Conservation (phyloP, 2,329 filamentous ascomycete species). For the Neodidymelliopsis sp. region DNA sequence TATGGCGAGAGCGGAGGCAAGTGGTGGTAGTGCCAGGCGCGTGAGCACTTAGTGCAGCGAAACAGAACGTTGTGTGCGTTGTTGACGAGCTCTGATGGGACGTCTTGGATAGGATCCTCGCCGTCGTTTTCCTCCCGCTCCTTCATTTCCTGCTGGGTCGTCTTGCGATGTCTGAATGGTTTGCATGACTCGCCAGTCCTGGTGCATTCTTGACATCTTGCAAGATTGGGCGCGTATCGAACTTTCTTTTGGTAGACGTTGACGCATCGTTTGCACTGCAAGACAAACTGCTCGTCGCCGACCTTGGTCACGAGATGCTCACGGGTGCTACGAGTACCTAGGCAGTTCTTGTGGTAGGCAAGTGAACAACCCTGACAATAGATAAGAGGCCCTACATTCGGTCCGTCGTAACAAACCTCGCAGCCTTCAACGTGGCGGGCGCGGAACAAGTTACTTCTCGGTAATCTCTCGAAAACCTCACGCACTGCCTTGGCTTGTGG, state of each 20-base stretch:
- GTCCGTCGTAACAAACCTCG: constrained; percentile 71
- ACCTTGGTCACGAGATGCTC: constrained; percentile 94
- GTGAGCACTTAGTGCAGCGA: constrained; percentile 77
- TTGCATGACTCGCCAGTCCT: constrained; percentile 71
- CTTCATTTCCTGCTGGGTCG: constrained; percentile 82
- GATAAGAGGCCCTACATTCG: constrained; percentile 73
- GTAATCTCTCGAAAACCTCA: constrained; percentile 74
- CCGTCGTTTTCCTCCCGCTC: constrained; percentile 80
- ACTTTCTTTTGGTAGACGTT: constrained; percentile 74
- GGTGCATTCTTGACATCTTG: constrained; percentile 75
- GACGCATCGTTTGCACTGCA: constrained; percentile 90
- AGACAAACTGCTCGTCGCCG: constrained; percentile 75
- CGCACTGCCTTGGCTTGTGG: constrained; percentile 68
- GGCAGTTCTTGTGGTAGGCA: constrained; percentile 82
- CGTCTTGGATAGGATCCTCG: constrained; percentile 74
- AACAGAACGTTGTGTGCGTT: constrained; percentile 81
- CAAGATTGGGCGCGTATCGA: constrained; percentile 70
- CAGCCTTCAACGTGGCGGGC: constrained; percentile 74
- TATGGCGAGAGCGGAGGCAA: constrained; percentile 64
- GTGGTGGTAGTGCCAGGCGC: constrained; percentile 86
- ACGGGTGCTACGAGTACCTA: constrained; percentile 74
- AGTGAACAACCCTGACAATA: constrained; percentile 91
- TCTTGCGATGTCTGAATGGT: constrained; percentile 76
- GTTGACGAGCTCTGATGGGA: constrained; percentile 72
- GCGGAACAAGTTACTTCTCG: constrained; percentile 71